Base-by-base conservation (phyloP, 331 rosid genomes). In the Pyrus hybrid region DNA sequence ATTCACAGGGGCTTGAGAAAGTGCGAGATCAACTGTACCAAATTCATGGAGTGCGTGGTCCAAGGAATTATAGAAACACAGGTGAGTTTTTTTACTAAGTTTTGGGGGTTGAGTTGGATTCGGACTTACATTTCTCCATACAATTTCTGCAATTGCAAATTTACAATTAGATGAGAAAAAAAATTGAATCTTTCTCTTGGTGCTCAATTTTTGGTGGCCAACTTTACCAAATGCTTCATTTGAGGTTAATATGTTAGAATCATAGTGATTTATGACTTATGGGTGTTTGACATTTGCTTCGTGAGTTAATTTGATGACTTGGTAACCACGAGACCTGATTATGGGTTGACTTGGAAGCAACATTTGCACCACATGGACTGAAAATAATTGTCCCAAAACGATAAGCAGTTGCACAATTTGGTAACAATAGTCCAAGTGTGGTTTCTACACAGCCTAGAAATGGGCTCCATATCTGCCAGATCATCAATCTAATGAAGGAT, bases 41-140 rank as follows among this genome's bases (percentile, higher is more conserved):
- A 26, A 63, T 73, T 28, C 71, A 68, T 93, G 95, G 98, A 91
- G 89, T 93, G 97, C 61, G 94, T 93, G 72, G 97, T 91, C 80
- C 97, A 93, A 76, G 98, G 96, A 47, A 91, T 90, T 63, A 90
- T 93, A 67, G 98, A 91, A 86, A 93, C 98, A 17, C 94, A 90
- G 89, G 97, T 86, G 53, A 76, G 45, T 63, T 74, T 73, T 33
- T 26, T 51, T 18, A 26, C 32, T 7, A 3, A 10, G 0, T 51
- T 61, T 18, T 72, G 58, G 32, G 14, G 66, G 14, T 77, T 66
- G 57, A 1, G 32, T 53, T 41, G 71, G 22, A 17, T 18, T 37
- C 43, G 43, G 43, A 37, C 43, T 37, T 21, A 7, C 23, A 9
- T 20, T 26, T 61, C 60, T 26, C 21, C 23, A 25, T 63, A 33